Evolutionary conservation across 192 early-diverging fungal species (phyloP).

Genomic region (Coemansia sp.): DNA sequence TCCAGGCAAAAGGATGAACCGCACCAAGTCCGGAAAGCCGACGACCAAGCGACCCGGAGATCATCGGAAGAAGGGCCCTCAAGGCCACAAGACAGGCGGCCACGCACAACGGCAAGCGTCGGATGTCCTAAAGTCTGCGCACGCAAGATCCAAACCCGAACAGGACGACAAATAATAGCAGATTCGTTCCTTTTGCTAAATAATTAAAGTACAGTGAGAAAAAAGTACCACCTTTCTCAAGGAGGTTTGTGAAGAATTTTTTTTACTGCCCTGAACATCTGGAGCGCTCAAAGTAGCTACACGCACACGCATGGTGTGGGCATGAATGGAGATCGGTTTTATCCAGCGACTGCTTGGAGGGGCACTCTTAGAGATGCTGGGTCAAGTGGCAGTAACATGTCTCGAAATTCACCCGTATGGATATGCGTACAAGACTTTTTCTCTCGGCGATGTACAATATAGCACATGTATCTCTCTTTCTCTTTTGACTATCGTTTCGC

Average conservation of each 20-base stretch:
- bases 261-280: not conserved
- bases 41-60: conserved; percentile 1
- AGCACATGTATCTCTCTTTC: not conserved
- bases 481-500: not conserved
- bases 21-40: not conserved
- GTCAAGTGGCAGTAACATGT: conserved; percentile 5
- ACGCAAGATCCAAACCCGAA: not conserved
- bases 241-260: not conserved
- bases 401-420: conserved; percentile 3
- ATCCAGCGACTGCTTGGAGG: not conserved
- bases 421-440: not conserved
- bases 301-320: not conserved
- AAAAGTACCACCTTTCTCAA: not conserved
- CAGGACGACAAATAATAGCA: not conserved
- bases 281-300: not conserved
- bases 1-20: not conserved
- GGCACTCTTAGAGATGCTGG: not conserved
- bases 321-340: not conserved
- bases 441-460: not conserved
- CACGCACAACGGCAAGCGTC: not conserved
- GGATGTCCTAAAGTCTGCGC: not conserved
- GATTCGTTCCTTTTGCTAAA: not conserved
- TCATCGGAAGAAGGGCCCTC: not conserved
- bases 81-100: not conserved
- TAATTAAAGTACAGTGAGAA: too few relatives aligned